Conservation (phyloP, 257 asterid genomes). For the Verbena officinalis region DNA sequence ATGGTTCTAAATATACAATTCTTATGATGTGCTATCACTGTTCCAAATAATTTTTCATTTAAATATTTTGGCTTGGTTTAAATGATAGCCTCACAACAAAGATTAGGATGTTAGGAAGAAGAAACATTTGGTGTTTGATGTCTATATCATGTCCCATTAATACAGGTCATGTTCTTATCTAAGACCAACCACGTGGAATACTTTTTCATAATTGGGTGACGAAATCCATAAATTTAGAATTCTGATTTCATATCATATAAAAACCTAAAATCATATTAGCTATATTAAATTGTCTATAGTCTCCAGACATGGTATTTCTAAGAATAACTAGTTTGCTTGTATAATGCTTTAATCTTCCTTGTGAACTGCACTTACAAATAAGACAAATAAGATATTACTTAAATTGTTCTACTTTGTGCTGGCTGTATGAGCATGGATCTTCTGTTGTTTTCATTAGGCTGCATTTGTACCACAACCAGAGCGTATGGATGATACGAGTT, state of each 20-base stretch:
- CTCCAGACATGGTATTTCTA: conserved; percentile 9
- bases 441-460: conserved; percentile 53
- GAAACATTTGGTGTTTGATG: background rate
- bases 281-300: background rate
- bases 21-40: background rate
- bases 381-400: conserved; percentile 1
- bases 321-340: conserved; percentile 21
- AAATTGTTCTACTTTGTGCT: conserved; percentile 9
- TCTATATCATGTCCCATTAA: background rate
- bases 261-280: background rate
- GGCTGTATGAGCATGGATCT: conserved; percentile 8
- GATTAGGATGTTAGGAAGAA: background rate
- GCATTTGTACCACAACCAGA: conserved; percentile 94
- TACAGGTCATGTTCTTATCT: background rate
- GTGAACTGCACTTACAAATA: background rate
- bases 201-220: background rate
- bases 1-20: background rate
- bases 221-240: background rate
- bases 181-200: background rate
- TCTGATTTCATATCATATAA: conserved; percentile 13
- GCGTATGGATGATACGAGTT: conserved; percentile 84
- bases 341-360: conserved; percentile 14
- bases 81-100: background rate
- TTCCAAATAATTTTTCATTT: conserved; percentile 10
- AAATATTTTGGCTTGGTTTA: too few relatives aligned